These are phyloP conservation scores for Boletus subparvulus DNA, from an alignment of 768 basidiomycete genomes.

Conservation along the genomic window DNA sequence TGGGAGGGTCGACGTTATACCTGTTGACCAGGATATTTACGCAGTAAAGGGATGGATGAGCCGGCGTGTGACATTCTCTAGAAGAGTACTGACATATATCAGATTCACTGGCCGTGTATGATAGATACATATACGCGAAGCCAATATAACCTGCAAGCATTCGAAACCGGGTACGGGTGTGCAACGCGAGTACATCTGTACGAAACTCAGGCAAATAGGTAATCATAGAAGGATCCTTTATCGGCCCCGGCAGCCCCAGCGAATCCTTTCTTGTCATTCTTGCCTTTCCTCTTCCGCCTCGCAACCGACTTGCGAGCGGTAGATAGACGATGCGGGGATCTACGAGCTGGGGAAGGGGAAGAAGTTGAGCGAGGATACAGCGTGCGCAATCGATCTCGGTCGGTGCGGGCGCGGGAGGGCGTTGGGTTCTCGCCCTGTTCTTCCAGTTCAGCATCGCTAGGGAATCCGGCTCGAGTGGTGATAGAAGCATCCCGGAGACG, in stretches of 20 bases:
- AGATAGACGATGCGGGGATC: conserved; percentile 28
- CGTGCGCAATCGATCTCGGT: conserved; percentile 31
- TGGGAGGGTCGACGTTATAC: conserved; percentile 59
- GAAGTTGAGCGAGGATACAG: conserved; percentile 43
- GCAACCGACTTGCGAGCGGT: conserved; percentile 11
- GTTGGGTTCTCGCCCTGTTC: not conserved
- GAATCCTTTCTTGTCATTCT: conserved; percentile 11
- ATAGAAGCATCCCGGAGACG: not conserved
- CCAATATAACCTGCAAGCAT: not conserved
- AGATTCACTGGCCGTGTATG: not conserved
- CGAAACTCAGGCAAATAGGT: conserved; percentile 39
- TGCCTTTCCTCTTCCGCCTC: conserved; percentile 18
- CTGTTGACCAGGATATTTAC: conserved; percentile 51
- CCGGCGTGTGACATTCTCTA: not conserved
- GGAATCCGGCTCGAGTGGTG: not conserved
- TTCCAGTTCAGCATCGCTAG: not conserved
- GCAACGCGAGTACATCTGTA: not conserved
- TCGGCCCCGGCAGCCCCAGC: conserved; percentile 14
- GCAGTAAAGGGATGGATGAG: conserved; percentile 31
- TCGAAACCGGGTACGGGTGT: not conserved
- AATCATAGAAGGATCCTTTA: conserved; percentile 42
- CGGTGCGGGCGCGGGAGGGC: conserved; percentile 21
- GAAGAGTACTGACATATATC: conserved; percentile 4
- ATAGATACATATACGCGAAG: conserved; percentile 1
- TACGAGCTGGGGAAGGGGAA: conserved; percentile 54